phyloP scores from a whole-genome alignment of 176 grass and related monocot genomes.

The Dactylis glomerata region DNA sequence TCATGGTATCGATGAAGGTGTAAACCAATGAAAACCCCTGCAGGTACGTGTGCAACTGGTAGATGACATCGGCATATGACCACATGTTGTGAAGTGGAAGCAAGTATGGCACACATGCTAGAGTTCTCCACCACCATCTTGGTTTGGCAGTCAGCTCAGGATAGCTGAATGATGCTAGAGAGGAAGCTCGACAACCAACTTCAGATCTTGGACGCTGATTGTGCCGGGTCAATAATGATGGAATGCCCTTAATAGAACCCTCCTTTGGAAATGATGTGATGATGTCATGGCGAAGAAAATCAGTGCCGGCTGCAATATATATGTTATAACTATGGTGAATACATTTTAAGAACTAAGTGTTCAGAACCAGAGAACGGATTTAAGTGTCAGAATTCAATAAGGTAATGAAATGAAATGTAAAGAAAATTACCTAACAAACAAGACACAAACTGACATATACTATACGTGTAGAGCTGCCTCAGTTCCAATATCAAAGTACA shows the following conservation, averaged over 20 bases:
- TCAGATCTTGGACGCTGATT: constrained; percentile 23
- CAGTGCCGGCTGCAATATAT: constrained; percentile 3
- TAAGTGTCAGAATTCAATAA: not conserved
- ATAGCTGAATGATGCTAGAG: constrained; percentile 55
- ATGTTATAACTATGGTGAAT: constrained; percentile 6
- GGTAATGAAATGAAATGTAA: not conserved
- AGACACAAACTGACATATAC: not conserved
- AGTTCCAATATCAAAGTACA: not conserved
- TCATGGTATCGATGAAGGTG: constrained; percentile 84
- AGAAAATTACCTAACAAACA: not conserved
- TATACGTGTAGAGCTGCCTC: not conserved
- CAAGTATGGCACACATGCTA: constrained; percentile 86
- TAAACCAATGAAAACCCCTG: constrained; percentile 66
- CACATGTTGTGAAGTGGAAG: constrained; percentile 89
- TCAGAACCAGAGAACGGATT: not conserved
- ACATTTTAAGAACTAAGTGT: not conserved
- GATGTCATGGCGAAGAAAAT: constrained; percentile 17
- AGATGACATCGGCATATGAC: constrained; percentile 73
- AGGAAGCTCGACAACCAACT: constrained; percentile 48
- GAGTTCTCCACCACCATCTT: constrained; percentile 87
- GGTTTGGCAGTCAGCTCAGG: constrained; percentile 88
- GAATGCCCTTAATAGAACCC: constrained; percentile 26
- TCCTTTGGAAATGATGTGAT: constrained; percentile 3
- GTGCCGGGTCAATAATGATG: not conserved
- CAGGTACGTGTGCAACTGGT: constrained; percentile 70